These are phyloP conservation scores for Candida mattraensis DNA, from an alignment of 805 yeast genomes.

Conservation along the genomic window DNA sequence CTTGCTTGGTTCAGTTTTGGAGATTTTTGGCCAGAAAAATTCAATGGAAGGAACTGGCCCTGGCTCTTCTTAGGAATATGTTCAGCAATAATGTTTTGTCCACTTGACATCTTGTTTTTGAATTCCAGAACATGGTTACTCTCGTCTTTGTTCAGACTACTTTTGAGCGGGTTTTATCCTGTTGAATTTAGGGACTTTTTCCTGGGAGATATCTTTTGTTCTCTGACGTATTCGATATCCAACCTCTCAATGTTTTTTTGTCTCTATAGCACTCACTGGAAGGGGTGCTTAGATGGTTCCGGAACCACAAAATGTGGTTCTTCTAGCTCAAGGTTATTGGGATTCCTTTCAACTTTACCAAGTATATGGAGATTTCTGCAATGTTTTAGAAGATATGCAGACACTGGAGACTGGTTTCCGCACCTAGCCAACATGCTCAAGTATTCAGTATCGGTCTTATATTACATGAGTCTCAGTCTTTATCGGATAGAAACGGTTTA, in stretches of 20 bases:
- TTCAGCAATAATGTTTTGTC: constrained; percentile 53
- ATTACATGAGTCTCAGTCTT: constrained; percentile 71
- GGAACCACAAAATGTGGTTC: constrained; percentile 65
- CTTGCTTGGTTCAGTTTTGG: constrained; percentile 76
- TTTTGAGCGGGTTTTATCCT: constrained; percentile 84
- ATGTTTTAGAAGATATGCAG: constrained; percentile 87
- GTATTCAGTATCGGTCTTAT: constrained; percentile 64
- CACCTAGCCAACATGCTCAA: constrained; percentile 88
- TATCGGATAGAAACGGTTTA: constrained; percentile 62
- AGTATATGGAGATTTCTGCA: constrained; percentile 89
- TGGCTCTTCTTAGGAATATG: constrained; percentile 66
- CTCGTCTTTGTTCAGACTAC: constrained; percentile 66
- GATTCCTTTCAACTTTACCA: constrained; percentile 82
- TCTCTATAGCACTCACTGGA: constrained; percentile 73
- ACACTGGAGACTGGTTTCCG: constrained; percentile 95
- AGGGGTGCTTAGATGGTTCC: constrained; percentile 44
- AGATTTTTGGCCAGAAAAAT: constrained; percentile 58
- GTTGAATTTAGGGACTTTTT: constrained; percentile 95
- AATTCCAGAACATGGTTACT: constrained; percentile 79
- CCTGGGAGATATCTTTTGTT: constrained; percentile 86
- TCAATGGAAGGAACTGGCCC: constrained; percentile 77
- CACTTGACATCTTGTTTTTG: constrained; percentile 55
- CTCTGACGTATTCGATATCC: constrained; percentile 84
- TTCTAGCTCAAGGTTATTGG: constrained; percentile 70
- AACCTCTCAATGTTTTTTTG: constrained; percentile 86